phyloP scores from a whole-genome alignment of 2,329 filamentous ascomycete genomes.

The Pseudogymnoascus sp. region DNA sequence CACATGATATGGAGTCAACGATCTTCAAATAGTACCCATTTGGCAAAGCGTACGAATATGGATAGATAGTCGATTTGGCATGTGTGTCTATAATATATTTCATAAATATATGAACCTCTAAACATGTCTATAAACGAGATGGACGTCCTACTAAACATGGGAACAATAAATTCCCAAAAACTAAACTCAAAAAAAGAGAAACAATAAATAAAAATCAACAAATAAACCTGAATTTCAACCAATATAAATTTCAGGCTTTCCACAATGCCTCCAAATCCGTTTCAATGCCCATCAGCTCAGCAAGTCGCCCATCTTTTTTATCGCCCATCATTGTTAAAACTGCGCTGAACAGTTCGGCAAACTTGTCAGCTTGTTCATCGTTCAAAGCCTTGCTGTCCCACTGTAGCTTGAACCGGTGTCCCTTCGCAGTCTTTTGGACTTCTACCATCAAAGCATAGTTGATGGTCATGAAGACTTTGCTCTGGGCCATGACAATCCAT shows the following conservation, averaged over 20 bases:
- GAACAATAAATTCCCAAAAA: not conserved
- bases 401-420: slow-evolving; percentile 10
- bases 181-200: not conserved
- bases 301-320: not conserved
- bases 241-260: not conserved
- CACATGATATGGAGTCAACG: no score
- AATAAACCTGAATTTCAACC: not conserved
- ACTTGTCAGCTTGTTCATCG: not conserved
- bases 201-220: not conserved
- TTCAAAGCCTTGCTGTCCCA: not conserved
- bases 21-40: no score
- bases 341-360: not conserved
- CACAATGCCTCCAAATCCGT: not conserved
- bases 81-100: no score
- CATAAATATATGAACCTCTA: not conserved
- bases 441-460: slow-evolving; percentile 16
- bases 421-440: slow-evolving; percentile 13
- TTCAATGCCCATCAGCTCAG: not conserved
- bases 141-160: not conserved
- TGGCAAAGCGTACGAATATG: no score
- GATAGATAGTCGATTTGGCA: no score
- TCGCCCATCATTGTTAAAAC: not conserved
- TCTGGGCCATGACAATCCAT: slow-evolving; percentile 18
- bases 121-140: not conserved
- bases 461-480: slow-evolving; percentile 12